Base-by-base conservation (phyloP, 192 early-diverging fungal species). In the Dissophora ornata region DNA sequence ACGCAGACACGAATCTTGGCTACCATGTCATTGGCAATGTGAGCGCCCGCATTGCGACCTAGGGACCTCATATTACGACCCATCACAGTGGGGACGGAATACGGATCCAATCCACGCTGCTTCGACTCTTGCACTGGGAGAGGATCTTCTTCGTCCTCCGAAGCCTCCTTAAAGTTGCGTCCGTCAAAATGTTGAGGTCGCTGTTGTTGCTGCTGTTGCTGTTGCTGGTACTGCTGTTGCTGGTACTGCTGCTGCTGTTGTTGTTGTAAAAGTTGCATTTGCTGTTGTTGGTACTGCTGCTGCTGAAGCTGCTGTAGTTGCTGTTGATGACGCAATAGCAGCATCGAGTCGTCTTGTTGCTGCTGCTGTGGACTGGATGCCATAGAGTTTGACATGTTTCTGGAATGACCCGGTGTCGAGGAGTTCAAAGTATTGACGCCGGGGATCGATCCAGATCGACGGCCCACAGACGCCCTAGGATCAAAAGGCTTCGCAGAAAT, bases 1-100 rank as follows among this genome's bases (percentile, higher is more conserved):
- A 99, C 97, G 64, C 96, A 98, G 18, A 99, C 97, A 55, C 96
- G 91, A 65, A 99, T 99, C 49, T 94, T 89, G 57, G 97, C 94
- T 15, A 83, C 82, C 38, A 94, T 71, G 56, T 91, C 89, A 34
- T 81, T 62, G 1, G 33, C 19, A 25, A 25, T 54, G n/a, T 67
- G 2, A 40, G 48, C 18, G 56, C 65, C 50, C 33, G 49, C 47
- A 46, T 49, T 85, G 47, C 63, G 81, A 36, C 66, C 56, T 2
- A 53, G 41, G 26, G 79, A 60, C 45, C 50, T 80, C 53, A 36
- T 42, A 25, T 54, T 61, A 53, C 55, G 80, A 40, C 18, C 53
- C 22, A 67, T 65, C 30, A 53, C 56, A 49, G 74, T 69, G 22
- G 93, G 93, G 21, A 95, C 81, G 12, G 91, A 92, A 69, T 95